A percentile compares a stretch with the other conserved stretches of the same genome.
Evolutionary conservation across 2,329 filamentous ascomycete species (phyloP).

Genomic region (Apiospora saccharicola): DNA sequence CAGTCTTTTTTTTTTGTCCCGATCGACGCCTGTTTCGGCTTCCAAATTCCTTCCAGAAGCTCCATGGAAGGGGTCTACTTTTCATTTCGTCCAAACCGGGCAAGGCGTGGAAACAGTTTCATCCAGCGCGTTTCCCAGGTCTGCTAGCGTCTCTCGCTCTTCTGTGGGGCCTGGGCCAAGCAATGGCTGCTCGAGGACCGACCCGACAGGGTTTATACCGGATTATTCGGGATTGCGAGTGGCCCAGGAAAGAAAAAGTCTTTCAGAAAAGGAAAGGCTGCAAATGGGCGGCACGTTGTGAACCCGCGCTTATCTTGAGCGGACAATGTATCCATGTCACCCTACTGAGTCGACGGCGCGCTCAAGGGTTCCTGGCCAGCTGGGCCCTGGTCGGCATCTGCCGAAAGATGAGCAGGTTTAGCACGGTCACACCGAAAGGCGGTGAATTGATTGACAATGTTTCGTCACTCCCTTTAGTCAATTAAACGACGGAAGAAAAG

Average conservation of each 20-base stretch:
- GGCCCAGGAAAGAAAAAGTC: background rate
- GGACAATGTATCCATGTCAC: background rate
- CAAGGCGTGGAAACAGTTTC: slow-evolving; percentile 1
- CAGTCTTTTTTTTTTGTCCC: background rate
- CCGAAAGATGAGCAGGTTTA: background rate
- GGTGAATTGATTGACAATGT: background rate
- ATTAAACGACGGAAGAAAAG: too few species aligned
- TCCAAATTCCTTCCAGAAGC: slow-evolving; percentile 6
- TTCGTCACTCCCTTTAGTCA: background rate
- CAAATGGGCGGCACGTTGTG: background rate
- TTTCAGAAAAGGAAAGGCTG: background rate
- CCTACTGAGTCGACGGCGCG: too few species aligned
- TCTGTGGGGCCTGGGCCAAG: too few species aligned
- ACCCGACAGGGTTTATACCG: too few species aligned
- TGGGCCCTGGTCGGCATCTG: background rate
- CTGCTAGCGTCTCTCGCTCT: background rate
- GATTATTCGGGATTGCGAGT: too few species aligned
- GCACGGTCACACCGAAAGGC: background rate
- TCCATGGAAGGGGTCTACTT: background rate
- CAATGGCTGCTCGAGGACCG: too few species aligned
- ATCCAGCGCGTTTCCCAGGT: background rate
- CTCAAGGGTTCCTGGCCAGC: background rate
- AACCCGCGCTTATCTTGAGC: background rate
- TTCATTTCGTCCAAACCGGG: slow-evolving; percentile 8
- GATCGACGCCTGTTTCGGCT: background rate